phyloP scores from a whole-genome alignment of 1,284 basidiomycete species.

The Ustilago cynodontis region DNA sequence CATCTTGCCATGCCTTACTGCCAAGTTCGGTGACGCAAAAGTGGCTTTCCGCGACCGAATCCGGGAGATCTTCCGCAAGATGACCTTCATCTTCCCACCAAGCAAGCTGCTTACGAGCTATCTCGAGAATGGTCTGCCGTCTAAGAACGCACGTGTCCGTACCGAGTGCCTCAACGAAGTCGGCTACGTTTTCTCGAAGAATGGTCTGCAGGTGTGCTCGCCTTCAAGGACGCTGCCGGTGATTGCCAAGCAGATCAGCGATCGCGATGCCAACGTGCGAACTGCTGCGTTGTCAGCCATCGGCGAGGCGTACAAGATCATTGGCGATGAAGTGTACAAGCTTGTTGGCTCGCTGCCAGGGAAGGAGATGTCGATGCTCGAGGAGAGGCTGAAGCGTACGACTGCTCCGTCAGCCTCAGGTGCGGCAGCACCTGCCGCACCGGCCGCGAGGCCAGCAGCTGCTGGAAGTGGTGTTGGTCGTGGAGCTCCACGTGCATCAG shows the following conservation, averaged over 20 bases:
- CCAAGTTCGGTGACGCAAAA: constrained; percentile 78
- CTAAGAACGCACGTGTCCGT: constrained; percentile 89
- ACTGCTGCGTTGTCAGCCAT: constrained; percentile 83
- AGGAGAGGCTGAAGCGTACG: constrained; percentile 87
- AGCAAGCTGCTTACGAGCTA: constrained; percentile 83
- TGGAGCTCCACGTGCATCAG: constrained; percentile 33
- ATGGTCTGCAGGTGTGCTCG: constrained; percentile 83
- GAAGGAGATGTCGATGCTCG: constrained; percentile 90
- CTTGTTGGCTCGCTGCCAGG: constrained; percentile 81
- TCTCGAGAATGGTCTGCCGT: constrained; percentile 76
- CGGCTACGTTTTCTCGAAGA: constrained; percentile 81
- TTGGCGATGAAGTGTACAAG: constrained; percentile 87
- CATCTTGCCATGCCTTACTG: constrained; percentile 89
- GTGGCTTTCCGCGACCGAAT: constrained; percentile 71
- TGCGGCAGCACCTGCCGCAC: neutral
- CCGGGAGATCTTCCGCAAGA: constrained; percentile 71
- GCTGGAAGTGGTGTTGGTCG: constrained; percentile 12
- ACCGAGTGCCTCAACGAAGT: constrained; percentile 87
- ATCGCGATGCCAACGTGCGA: constrained; percentile 86
- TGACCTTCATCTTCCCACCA: constrained; percentile 77
- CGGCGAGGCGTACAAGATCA: constrained; percentile 85
- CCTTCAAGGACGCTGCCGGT: constrained; percentile 80
- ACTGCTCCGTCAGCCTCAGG: constrained; percentile 66
- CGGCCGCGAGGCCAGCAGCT: constrained; percentile 17
- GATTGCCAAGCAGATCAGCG: constrained; percentile 84